Percentiles rank a stretch among this genome's conserved stretches.
Conservation (phyloP, 1,284 basidiomycete genomes). For the Trichosporon inkin region DNA sequence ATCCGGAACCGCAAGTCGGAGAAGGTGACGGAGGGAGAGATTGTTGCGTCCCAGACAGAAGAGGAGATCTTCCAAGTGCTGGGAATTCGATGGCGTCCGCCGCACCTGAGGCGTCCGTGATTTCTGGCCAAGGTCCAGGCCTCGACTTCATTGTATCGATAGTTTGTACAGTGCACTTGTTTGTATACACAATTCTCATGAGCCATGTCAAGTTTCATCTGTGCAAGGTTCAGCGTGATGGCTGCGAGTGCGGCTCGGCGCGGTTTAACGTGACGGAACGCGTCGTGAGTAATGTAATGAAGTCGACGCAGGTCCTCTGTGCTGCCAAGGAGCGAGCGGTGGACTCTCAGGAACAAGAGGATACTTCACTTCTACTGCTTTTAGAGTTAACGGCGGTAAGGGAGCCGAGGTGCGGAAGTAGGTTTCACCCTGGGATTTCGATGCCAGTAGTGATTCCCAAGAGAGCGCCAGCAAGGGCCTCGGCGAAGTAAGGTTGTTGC, state of each 20-base stretch:
- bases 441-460: not conserved
- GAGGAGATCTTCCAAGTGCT: slow-evolving; percentile 75
- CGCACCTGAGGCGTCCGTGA: slow-evolving; percentile 19
- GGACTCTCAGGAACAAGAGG: not conserved
- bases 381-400: not conserved
- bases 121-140: not conserved
- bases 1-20: slow-evolving; percentile 63
- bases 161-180: too few relatives aligned
- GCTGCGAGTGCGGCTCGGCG: not conserved
- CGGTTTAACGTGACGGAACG: too few relatives aligned
- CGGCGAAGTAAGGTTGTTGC: not conserved
- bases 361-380: not conserved
- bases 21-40: slow-evolving; percentile 63
- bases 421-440: not conserved
- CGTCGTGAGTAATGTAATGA: too few relatives aligned
- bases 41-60: slow-evolving; percentile 76
- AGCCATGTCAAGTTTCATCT: not conserved
- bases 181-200: not conserved
- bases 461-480: not conserved
- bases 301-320: too few relatives aligned
- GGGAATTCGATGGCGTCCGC: slow-evolving; percentile 47
- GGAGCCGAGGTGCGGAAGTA: not conserved
- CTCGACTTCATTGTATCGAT: slow-evolving; percentile 2
- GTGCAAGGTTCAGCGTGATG: not conserved
- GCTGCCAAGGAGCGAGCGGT: not conserved